phyloP scores from a whole-genome alignment of 2,329 filamentous ascomycete genomes.

The Colletotrichum sp. region DNA sequence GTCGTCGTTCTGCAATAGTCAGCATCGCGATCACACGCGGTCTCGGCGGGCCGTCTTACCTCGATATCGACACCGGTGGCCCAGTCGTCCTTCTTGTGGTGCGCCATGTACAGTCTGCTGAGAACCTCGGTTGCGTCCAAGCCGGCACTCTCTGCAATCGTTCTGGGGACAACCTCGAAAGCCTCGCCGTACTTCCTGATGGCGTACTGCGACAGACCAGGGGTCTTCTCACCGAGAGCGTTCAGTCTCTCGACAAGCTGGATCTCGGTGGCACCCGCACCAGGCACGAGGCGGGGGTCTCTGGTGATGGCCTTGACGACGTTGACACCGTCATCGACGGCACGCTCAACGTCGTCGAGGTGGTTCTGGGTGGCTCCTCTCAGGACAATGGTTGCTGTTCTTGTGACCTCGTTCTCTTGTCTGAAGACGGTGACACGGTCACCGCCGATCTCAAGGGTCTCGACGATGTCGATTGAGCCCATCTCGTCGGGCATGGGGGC shows the following conservation, averaged over 20 bases:
- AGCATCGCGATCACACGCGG: neutral
- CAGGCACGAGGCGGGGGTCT: slow-evolving; percentile 88
- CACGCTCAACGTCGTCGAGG: slow-evolving; percentile 94
- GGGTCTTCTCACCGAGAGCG: slow-evolving; percentile 88
- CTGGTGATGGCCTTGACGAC: slow-evolving; percentile 98
- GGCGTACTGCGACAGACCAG: slow-evolving; percentile 91
- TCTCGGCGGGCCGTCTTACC: slow-evolving; percentile 42
- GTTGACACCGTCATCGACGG: slow-evolving; percentile 97
- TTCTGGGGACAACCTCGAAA: slow-evolving; percentile 95
- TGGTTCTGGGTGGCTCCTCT: slow-evolving; percentile 98
- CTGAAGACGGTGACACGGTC: slow-evolving; percentile 98
- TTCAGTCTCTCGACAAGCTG: slow-evolving; percentile 93
- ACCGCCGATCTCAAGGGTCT: slow-evolving; percentile 96
- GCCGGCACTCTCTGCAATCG: slow-evolving; percentile 91
- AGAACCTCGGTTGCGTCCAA: slow-evolving; percentile 97
- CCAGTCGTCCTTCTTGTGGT: slow-evolving; percentile 87
- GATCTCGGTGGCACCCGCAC: slow-evolving; percentile 92
- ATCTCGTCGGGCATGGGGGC: slow-evolving; percentile 99
- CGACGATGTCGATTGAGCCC: slow-evolving; percentile 91
- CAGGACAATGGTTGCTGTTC: slow-evolving; percentile 92
- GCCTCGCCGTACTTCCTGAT: slow-evolving; percentile 98
- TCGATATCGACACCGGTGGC: slow-evolving; percentile 94
- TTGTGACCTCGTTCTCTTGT: slow-evolving; percentile 90
- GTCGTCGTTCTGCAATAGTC: slow-evolving; percentile 67
- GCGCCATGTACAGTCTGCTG: slow-evolving; percentile 89